These are phyloP conservation scores for Phycomyces nitens DNA, from an alignment of 192 early-diverging fungal genomes.

Conservation along the genomic window DNA sequence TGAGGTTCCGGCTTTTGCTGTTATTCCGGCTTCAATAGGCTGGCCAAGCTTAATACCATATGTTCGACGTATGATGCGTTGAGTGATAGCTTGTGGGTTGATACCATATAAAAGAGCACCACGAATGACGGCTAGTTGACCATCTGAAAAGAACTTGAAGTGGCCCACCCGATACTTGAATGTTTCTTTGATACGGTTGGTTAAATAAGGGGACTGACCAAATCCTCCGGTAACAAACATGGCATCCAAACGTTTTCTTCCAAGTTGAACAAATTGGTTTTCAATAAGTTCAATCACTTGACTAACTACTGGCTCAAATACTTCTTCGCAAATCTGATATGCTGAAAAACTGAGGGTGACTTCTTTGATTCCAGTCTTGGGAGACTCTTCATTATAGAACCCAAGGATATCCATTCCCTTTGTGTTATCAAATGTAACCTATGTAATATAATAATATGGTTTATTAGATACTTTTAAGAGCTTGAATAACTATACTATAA, in stretches of 20 bases:
- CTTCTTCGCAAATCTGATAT: not conserved
- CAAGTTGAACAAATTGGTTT: conserved; percentile 24
- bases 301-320: conserved; percentile 42
- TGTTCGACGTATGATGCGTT: conserved; percentile 3
- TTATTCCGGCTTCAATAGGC: not conserved
- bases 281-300: conserved; percentile 31
- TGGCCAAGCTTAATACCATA: conserved; percentile 4
- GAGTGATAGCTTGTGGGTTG: conserved; percentile 24
- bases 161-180: conserved; percentile 8
- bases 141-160: conserved; percentile 32
- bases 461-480: too few species aligned
- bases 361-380: too few species aligned
- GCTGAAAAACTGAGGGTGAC: too few species aligned
- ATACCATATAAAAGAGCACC: conserved; percentile 48
- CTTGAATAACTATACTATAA: too few species aligned
- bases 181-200: conserved; percentile 36
- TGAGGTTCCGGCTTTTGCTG: too few species aligned
- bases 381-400: too few species aligned
- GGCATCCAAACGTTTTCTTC: conserved; percentile 28
- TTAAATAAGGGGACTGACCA: conserved; percentile 36
- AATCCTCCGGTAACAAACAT: conserved; percentile 46
- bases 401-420: too few species aligned
- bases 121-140: conserved; percentile 43
- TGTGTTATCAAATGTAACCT: too few species aligned
- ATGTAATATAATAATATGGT: too few species aligned